Conservation (phyloP, 148 eudicot genomes). For the Chenopodium suecicum region DNA sequence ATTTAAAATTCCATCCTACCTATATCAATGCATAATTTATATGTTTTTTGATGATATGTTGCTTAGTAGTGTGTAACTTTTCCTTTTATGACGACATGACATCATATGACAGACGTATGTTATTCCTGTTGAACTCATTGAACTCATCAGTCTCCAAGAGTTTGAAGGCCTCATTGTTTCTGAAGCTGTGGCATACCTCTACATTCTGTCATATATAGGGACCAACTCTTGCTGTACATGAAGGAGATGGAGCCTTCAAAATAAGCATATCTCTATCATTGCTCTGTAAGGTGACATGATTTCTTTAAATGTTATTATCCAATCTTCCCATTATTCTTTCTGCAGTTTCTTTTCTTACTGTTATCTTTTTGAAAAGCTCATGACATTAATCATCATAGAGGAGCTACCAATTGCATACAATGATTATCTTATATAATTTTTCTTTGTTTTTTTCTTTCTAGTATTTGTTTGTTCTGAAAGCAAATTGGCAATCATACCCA, state of each 20-base stretch:
- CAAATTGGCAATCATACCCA: background rate
- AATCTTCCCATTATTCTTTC: background rate
- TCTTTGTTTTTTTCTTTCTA: too few species aligned
- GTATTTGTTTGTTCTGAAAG: background rate
- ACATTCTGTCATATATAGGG: background rate
- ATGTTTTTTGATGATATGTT: background rate
- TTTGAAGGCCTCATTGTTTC: background rate
- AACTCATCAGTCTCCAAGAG: background rate
- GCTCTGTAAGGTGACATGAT: conserved; percentile 1
- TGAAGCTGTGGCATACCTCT: background rate
- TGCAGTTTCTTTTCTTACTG: background rate
- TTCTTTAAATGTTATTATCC: background rate
- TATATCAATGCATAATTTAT: background rate
- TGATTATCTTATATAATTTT: background rate
- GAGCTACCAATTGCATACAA: background rate
- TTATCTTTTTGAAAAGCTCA: background rate
- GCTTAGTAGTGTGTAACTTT: background rate
- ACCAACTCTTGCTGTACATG: background rate
- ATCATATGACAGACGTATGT: background rate
- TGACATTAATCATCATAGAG: too few species aligned
- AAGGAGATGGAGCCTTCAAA: background rate
- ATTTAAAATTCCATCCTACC: background rate
- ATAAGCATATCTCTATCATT: background rate
- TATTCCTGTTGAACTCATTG: background rate
- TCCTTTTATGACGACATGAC: background rate